These are phyloP conservation scores for Alternaria postmessia DNA, from an alignment of 2,329 filamentous ascomycete genomes.

Conservation along the genomic window DNA sequence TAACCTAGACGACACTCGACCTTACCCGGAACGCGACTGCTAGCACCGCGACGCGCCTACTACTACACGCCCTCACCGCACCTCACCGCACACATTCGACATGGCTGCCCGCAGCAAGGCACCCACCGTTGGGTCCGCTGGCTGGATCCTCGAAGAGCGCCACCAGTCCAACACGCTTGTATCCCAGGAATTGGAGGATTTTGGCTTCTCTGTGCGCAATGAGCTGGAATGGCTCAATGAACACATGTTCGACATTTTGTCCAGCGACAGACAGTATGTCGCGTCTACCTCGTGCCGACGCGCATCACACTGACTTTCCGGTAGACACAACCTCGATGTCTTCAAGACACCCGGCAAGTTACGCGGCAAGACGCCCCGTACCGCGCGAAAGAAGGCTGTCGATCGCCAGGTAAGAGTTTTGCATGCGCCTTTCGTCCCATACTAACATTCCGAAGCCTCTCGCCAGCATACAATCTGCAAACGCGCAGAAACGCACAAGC, in stretches of 20 bases:
- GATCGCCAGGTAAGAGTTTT: conserved; percentile 71
- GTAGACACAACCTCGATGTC: conserved; percentile 88
- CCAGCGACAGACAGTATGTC: conserved; percentile 82
- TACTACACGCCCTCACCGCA: conserved; percentile 14
- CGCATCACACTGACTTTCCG: conserved; percentile 32
- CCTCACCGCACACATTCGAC: conserved; percentile 16
- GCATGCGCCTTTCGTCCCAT: conserved; percentile 52
- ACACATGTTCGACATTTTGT: conserved; percentile 95
- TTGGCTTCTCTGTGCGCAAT: conserved; percentile 88
- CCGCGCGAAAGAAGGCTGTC: conserved; percentile 66
- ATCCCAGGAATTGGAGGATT: conserved; percentile 87
- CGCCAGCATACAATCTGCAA: conserved; percentile 58
- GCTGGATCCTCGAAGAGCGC: conserved; percentile 88
- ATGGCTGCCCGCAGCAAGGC: conserved; percentile 48
- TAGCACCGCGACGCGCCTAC: conserved; percentile 37
- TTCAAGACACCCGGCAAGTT: conserved; percentile 92
- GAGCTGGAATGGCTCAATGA: conserved; percentile 99
- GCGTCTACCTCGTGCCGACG: conserved; percentile 13
- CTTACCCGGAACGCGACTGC: conserved; percentile 22
- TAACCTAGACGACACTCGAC: conserved; percentile 17
- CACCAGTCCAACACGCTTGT: conserved; percentile 78
- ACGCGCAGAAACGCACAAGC: conserved; percentile 56
- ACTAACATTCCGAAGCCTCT: conserved; percentile 53
- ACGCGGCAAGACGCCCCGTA: conserved; percentile 81
- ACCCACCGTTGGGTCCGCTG: conserved; percentile 75